A percentile compares a stretch with the other conserved stretches of the same genome.
phyloP scores from a whole-genome alignment of 108 stramenopile genomes.

The Cyclotella baltica region DNA sequence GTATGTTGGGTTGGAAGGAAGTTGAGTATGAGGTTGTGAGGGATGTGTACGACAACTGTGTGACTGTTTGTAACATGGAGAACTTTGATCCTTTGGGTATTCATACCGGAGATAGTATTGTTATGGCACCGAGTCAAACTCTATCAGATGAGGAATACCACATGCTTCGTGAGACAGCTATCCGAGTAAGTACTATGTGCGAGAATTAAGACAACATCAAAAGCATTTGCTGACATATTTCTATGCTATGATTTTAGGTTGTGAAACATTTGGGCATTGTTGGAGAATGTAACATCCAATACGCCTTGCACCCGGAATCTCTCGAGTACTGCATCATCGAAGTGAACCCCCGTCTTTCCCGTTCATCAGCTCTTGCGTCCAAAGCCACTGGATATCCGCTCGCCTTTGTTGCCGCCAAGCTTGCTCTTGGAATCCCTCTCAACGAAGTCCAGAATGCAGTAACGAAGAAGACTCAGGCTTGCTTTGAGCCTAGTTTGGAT shows the following conservation, averaged over 20 bases:
- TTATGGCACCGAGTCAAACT: constrained; percentile 98
- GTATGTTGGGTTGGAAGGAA: constrained; percentile 99
- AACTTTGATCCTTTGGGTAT: constrained; percentile 98
- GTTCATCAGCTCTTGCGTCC: constrained; percentile 97
- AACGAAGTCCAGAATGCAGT: constrained; percentile 95
- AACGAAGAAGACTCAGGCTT: constrained; percentile 95
- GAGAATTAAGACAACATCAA: background rate
- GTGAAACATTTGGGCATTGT: constrained; percentile 97
- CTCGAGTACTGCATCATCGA: constrained; percentile 98
- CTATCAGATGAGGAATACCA: constrained; percentile 96
- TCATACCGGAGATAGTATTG: constrained; percentile 98
- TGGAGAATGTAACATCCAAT: constrained; percentile 99
- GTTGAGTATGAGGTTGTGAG: constrained; percentile 98
- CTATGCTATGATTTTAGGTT: constrained; percentile 61
- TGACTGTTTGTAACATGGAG: constrained; percentile 99
- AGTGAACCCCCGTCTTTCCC: constrained; percentile 97
- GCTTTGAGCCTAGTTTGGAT: constrained; percentile 98
- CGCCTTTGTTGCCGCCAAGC: constrained; percentile 98
- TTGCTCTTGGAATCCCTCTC: constrained; percentile 92
- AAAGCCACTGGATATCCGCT: constrained; percentile 99
- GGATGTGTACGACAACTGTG: constrained; percentile 90
- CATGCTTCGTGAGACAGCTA: constrained; percentile 97
- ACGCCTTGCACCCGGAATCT: constrained; percentile 95
- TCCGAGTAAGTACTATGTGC: constrained; percentile 62
- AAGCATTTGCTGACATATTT: background rate